Base-by-base conservation (phyloP, 2,329 filamentous ascomycete species). In the Anthostomella pinea region DNA sequence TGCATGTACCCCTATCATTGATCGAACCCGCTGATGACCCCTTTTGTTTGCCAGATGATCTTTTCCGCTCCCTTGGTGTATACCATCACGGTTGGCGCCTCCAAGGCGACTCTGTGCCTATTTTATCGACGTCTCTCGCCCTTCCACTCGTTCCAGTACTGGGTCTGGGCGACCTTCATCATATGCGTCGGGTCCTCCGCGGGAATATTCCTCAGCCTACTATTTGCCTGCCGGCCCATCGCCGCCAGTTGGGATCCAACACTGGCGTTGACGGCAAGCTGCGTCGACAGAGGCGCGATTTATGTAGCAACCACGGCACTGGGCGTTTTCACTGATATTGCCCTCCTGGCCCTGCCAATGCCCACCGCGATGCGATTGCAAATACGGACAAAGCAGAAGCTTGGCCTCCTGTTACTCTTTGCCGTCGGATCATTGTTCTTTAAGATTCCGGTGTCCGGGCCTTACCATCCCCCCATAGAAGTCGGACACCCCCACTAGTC, bases 121-220 rank as follows among this genome's bases (percentile, higher is more conserved):
- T 44, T 39, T 30, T 44, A 41, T 27, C 32, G 30, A 20, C 41
- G 41, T 7, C 33, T 44, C n/a, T 41, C 37, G 14, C 41, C 41
- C 3, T 28, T 30, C 11, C 17, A 3, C 8, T 11, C 9, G 21
- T 44, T 37, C 23, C 33, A 34, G 9, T 44, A 35, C 22, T 23
- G 28, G 11, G 33, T 44, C 29, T 30, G 17, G 9, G 9, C 30
- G 15, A 40, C 41, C 10, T 30, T 19, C 14, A 37, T 40, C 30
- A 19, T 44, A 13, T 40, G 37, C 27, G 11, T 30, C 19, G 33
- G 21, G 6, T 22, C 33, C 11, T 28, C 35, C 10, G 31, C 26
- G 9, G 29, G 32, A 2, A 31, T 41, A 4, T 44, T 33, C 33
- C 33, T 44, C 25, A 32, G 31, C 9, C 33, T 44, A 15, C 23